phyloP scores from a whole-genome alignment of 768 basidiomycete genomes.

The Auricularia sp. region DNA sequence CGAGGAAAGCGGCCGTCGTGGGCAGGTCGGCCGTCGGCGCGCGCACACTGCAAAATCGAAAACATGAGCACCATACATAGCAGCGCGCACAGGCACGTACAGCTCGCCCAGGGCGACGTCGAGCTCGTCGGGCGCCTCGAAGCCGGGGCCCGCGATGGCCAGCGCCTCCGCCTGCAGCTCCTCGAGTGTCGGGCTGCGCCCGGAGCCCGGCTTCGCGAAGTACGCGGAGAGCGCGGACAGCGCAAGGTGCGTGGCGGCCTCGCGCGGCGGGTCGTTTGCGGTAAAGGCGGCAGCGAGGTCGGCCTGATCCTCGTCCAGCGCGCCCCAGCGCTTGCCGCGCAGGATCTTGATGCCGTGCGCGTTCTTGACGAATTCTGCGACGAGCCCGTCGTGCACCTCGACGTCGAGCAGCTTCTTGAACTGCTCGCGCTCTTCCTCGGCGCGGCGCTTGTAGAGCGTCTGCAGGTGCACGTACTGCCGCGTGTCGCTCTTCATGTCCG shows the following conservation, averaged over 20 bases:
- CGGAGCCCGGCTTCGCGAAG: slow-evolving; percentile 15
- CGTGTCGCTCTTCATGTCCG: slow-evolving; percentile 95
- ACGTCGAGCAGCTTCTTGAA: slow-evolving; percentile 27
- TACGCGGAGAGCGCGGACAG: slow-evolving; percentile 47
- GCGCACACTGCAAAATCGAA: slow-evolving; percentile 43
- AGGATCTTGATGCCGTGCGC: slow-evolving; percentile 62
- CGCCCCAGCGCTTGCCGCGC: slow-evolving; percentile 52
- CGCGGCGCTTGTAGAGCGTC: slow-evolving; percentile 69
- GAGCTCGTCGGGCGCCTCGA: slow-evolving; percentile 32
- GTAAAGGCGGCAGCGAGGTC: slow-evolving; percentile 36
- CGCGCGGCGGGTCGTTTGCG: slow-evolving; percentile 32
- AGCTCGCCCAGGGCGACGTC: slow-evolving; percentile 63
- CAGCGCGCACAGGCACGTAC: slow-evolving; percentile 35
- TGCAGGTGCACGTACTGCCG: slow-evolving; percentile 75
- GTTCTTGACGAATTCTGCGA: slow-evolving; percentile 74
- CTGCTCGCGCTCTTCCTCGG: slow-evolving; percentile 55
- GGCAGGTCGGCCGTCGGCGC: slow-evolving; percentile 80
- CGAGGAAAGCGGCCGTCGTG: slow-evolving; percentile 87
- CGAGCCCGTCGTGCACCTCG: slow-evolving; percentile 38
- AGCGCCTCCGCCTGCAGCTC: slow-evolving; percentile 43
- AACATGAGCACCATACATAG: too few relatives aligned
- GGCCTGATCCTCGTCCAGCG: slow-evolving; percentile 38
- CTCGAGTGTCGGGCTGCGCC: slow-evolving; percentile 34
- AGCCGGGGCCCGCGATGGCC: slow-evolving; percentile 37
- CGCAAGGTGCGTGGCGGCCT: slow-evolving; percentile 61